These are phyloP conservation scores for Clathrospora elynae DNA, from an alignment of 2,329 filamentous ascomycete genomes.

Conservation along the genomic window DNA sequence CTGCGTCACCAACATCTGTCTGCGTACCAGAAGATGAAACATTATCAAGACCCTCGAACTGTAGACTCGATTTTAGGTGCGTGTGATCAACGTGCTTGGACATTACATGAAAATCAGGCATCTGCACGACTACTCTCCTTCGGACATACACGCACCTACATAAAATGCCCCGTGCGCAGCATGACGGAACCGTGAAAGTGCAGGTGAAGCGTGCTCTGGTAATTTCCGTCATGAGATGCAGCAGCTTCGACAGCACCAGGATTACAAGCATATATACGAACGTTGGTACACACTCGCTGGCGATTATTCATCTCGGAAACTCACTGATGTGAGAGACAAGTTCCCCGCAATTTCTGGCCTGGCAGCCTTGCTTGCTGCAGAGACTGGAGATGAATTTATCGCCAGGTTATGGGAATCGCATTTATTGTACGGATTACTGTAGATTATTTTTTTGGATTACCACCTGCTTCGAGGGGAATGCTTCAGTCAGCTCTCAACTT, in stretches of 20 bases:
- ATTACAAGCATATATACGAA: neutral
- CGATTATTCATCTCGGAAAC: neutral
- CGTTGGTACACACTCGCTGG: neutral
- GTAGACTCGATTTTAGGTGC: neutral
- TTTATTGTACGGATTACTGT: neutral
- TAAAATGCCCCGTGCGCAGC: neutral
- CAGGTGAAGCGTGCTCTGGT: neutral
- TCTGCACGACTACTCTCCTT: neutral
- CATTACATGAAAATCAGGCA: neutral
- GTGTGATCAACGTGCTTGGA: neutral
- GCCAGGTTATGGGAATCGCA: neutral
- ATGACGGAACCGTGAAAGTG: neutral
- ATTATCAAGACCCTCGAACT: neutral
- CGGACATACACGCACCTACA: neutral
- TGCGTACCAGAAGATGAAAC: neutral
- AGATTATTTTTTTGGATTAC: neutral
- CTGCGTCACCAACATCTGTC: neutral
- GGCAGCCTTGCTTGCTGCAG: neutral
- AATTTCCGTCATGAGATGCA: neutral
- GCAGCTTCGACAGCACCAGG: neutral
- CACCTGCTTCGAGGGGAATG: neutral
- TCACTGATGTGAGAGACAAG: neutral
- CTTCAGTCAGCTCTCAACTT: neutral
- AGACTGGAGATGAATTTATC: neutral
- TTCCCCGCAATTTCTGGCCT: neutral